Conservation (phyloP, 306 rosid genomes). For the Trifolium dubium region DNA sequence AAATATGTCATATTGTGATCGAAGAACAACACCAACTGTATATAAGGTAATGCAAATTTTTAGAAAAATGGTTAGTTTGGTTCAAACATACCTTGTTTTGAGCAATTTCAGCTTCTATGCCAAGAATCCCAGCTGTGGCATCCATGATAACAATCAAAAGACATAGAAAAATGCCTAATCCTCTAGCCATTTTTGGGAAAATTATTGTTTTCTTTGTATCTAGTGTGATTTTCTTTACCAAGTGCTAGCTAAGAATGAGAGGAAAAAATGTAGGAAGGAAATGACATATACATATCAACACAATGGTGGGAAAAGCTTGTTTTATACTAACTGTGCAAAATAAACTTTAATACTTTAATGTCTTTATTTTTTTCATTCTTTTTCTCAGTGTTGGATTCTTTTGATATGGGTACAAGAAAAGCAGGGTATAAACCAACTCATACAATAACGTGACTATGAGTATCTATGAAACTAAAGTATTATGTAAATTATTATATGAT, state of each 20-base stretch:
- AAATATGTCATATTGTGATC: background rate
- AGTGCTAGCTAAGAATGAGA: conserved; percentile 23
- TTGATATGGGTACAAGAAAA: conserved; percentile 75
- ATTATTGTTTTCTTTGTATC: conserved; percentile 6
- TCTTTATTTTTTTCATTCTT: conserved; percentile 9
- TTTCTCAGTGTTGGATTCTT: conserved; percentile 61
- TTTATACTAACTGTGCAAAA: conserved; percentile 44
- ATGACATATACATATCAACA: conserved; percentile 10
- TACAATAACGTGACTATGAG: conserved; percentile 45
- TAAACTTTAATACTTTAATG: conserved; percentile 50
- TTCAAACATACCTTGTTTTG: conserved; percentile 78
- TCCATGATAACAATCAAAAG: conserved; percentile 74
- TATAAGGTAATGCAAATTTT: background rate
- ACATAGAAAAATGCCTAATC: conserved; percentile 66
- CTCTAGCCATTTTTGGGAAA: conserved; percentile 54
- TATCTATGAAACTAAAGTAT: conserved; percentile 17
- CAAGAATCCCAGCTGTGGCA: conserved; percentile 78
- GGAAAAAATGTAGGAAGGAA: background rate
- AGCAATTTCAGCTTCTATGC: conserved; percentile 85
- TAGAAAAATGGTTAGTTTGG: conserved; percentile 18
- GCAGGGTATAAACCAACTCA: conserved; percentile 84
- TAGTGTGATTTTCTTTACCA: conserved; percentile 3
- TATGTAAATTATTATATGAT: background rate
- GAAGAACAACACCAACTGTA: background rate
- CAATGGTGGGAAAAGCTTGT: conserved; percentile 56